Evolutionary conservation across 2,329 filamentous ascomycete species (phyloP), one percentile per base, ranked within the genome.

Genomic region (Fusarium udum): DNA sequence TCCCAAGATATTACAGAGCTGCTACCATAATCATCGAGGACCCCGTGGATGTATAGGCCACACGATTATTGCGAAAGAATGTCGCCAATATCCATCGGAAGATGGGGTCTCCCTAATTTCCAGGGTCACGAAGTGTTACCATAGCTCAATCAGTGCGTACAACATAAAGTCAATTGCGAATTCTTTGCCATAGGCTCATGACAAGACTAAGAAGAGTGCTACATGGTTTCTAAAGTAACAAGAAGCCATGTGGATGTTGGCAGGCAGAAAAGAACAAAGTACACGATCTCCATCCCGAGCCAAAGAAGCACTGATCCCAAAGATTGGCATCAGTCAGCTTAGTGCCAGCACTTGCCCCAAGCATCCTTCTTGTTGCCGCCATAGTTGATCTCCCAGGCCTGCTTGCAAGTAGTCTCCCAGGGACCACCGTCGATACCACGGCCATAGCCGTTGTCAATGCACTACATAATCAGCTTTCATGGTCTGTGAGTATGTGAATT

Each of bases 341-440:
- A 71, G 59, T 72, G 69, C 69, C 69, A 72, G 69, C 69, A 72
- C 10, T 68, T 61, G 6, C 69, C 69, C n/a, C 13, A 16, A n/a
- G 34, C 67, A 31, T 68, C 52, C 5, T 58, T 6, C 12, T 14
- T 31, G 58, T 71, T 68, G 28, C 69, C 69, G 0, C 69, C 69
- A 52, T 37, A 71, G 63, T 53, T 51, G 45, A 72, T 24, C 31
- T 72, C 59, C 63, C 63, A 72, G 5, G 59, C 55, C 63, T 72
- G 26, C 49, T 68, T 45, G 59, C 69, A 72, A 2, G 67, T 68
- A n/a, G 52, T 49, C 51, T 72, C 63, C 55, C 56, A 72, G 6
- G 69, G 69, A 31, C 45, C 48, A 5, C 69, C 69, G 14, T 72
- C 69, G 6, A 72, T 72, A 5, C 69, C 69, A 6, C 69, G 67